Percentiles rank a stretch among this genome's conserved stretches.
Conservation (phyloP, 495 filamentous ascomycete species). For the Neurospora cerealis region DNA sequence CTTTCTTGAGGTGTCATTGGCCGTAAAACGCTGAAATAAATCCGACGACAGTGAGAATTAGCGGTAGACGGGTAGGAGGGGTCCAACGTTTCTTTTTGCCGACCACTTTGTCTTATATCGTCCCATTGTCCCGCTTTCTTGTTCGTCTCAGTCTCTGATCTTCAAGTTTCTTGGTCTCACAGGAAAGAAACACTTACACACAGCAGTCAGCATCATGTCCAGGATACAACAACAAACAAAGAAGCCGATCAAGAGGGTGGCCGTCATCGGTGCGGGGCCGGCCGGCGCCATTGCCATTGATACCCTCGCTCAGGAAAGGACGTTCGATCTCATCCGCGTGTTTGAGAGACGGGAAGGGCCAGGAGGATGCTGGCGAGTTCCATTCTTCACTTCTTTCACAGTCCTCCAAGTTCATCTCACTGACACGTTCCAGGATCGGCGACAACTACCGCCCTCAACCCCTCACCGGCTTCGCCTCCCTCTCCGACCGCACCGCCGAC, state of each 20-base stretch:
- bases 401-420: background rate
- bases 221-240: background rate
- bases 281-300: conserved; percentile 49
- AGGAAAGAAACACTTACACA: background rate
- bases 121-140: background rate
- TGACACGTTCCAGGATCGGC: conserved; percentile 29
- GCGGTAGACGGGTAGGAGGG: background rate
- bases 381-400: background rate
- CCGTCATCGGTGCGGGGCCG: conserved; percentile 50
- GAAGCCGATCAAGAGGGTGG: conserved; percentile 36
- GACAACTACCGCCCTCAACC: conserved; percentile 23
- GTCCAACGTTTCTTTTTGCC: background rate
- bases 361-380: conserved; percentile 46
- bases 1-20: too few relatives aligned
- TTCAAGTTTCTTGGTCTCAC: background rate
- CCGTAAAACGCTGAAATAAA: too few relatives aligned
- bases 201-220: background rate
- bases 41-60: too few relatives aligned
- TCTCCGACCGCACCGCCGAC: conserved; percentile 40
- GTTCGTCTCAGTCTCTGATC: background rate
- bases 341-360: conserved; percentile 49
- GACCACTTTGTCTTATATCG: background rate
- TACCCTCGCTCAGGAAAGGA: conserved; percentile 45
- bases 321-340: conserved; percentile 46
- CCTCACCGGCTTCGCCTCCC: conserved; percentile 28